Conservation (phyloP, 1,139 yeast genomes). For the Blastobotrys persicus region DNA sequence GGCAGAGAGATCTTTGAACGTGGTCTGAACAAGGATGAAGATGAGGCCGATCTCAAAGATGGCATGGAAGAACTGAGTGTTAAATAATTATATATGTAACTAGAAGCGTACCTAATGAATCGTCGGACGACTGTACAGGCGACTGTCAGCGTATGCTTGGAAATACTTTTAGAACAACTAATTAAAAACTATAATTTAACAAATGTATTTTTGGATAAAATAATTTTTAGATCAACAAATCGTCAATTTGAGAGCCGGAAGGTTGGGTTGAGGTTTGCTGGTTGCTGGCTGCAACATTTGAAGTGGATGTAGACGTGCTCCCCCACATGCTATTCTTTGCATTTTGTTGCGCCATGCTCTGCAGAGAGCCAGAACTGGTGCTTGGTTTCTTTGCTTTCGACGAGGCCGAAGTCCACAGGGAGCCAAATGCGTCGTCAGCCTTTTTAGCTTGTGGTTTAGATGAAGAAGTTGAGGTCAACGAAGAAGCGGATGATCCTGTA, state of each 20-base stretch:
- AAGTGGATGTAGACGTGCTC: constrained; percentile 23
- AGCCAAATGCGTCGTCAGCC: constrained; percentile 73
- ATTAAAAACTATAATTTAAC: no score
- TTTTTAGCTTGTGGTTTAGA: constrained; percentile 36
- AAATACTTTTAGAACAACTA: no score
- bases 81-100: constrained; percentile 5
- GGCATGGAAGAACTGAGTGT: constrained; percentile 18
- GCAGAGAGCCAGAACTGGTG: constrained; percentile 22
- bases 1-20: constrained; percentile 88
- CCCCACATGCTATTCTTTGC: constrained; percentile 37
- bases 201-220: no score
- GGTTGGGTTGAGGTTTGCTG: neutral
- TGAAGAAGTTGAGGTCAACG: constrained; percentile 35
- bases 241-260: constrained; percentile 24
- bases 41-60: constrained; percentile 42
- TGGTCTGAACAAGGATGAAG: constrained; percentile 73
- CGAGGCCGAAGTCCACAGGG: constrained; percentile 67
- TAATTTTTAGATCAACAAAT: constrained; percentile 27
- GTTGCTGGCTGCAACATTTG: neutral
- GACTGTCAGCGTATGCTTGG: no score
- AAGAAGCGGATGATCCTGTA: constrained; percentile 9
- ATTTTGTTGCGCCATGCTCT: constrained; percentile 34
- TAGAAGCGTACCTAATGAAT: no score
- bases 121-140: no score
- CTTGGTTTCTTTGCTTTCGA: constrained; percentile 36